phyloP scores from a whole-genome alignment of 202 grass and related monocot species.

The Panicum hallii region DNA sequence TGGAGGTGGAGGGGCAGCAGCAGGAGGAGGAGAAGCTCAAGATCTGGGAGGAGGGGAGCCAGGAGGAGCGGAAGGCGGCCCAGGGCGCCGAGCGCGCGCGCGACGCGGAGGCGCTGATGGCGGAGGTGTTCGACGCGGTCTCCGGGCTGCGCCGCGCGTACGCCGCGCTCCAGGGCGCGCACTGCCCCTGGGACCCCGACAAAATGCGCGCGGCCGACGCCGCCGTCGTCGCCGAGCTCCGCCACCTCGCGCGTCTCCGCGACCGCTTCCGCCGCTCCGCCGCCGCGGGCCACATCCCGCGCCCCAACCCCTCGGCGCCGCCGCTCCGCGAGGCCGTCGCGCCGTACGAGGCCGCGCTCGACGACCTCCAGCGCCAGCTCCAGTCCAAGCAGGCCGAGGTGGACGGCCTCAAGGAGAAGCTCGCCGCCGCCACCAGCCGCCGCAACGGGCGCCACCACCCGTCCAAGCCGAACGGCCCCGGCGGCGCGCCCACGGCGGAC shows the following conservation, averaged over 20 bases:
- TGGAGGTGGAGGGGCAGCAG: neutral
- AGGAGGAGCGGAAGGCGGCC: constrained; percentile 39
- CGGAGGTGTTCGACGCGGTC: constrained; percentile 86
- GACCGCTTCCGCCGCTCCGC: constrained; percentile 74
- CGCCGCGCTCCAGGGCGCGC: constrained; percentile 76
- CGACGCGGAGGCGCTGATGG: constrained; percentile 68
- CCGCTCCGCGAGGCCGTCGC: constrained; percentile 79
- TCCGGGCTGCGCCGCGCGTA: constrained; percentile 81
- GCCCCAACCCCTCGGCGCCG: neutral
- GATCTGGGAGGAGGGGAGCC: constrained; percentile 59
- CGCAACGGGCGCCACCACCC: constrained; percentile 41
- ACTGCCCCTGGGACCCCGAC: constrained; percentile 93
- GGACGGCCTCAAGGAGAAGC: constrained; percentile 75
- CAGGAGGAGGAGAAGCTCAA: constrained; percentile 57
- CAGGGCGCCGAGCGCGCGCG: constrained; percentile 40
- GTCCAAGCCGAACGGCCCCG: constrained; percentile 31
- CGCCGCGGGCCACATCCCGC: constrained; percentile 28
- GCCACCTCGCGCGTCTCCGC: constrained; percentile 73
- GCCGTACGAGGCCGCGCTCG: constrained; percentile 93
- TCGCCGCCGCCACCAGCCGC: constrained; percentile 38
- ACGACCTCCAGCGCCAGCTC: constrained; percentile 82
- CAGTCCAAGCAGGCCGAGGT: constrained; percentile 84
- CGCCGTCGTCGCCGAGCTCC: constrained; percentile 80
- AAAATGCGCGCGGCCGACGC: constrained; percentile 76
- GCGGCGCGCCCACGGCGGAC: constrained; percentile 58